Percentiles rank a stretch among this genome's conserved stretches.
These are phyloP conservation scores for Quercus lobata DNA, from an alignment of 331 rosid genomes.

Conservation along the genomic window DNA sequence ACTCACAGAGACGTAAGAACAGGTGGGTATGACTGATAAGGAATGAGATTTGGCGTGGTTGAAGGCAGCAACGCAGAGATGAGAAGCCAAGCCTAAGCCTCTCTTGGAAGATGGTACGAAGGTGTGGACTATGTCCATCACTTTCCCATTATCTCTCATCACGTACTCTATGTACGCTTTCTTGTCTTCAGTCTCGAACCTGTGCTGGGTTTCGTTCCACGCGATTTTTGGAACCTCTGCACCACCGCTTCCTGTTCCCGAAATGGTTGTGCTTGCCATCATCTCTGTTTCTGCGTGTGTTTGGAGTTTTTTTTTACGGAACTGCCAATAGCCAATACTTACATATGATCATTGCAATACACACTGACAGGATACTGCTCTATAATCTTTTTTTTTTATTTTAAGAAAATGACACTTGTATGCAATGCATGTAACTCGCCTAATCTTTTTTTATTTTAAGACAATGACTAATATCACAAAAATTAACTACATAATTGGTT, in stretches of 20 bases:
- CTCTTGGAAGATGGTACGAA: slow-evolving; percentile 81
- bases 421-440: too few relatives aligned
- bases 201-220: slow-evolving; percentile 47
- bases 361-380: too few relatives aligned
- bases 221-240: slow-evolving; percentile 40
- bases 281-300: background rate
- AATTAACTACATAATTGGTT: fast-evolving
- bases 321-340: too few relatives aligned
- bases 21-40: slow-evolving; percentile 58
- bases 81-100: slow-evolving; percentile 84
- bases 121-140: slow-evolving; percentile 79
- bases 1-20: slow-evolving; percentile 84
- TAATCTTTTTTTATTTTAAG: too few relatives aligned
- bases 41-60: slow-evolving; percentile 65
- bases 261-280: slow-evolving; percentile 35
- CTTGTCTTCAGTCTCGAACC: slow-evolving; percentile 86
- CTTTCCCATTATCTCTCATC: slow-evolving; percentile 41
- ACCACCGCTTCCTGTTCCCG: slow-evolving; percentile 15
- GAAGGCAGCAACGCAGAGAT: slow-evolving; percentile 77
- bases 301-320: too few relatives aligned
- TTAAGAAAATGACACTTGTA: too few relatives aligned
- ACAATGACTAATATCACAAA: too few relatives aligned
- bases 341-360: too few relatives aligned
- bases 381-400: too few relatives aligned
- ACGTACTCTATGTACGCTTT: slow-evolving; percentile 60